Base-by-base conservation (phyloP, 2,329 filamentous ascomycete species). In the Cryphonectria nitschkei region DNA sequence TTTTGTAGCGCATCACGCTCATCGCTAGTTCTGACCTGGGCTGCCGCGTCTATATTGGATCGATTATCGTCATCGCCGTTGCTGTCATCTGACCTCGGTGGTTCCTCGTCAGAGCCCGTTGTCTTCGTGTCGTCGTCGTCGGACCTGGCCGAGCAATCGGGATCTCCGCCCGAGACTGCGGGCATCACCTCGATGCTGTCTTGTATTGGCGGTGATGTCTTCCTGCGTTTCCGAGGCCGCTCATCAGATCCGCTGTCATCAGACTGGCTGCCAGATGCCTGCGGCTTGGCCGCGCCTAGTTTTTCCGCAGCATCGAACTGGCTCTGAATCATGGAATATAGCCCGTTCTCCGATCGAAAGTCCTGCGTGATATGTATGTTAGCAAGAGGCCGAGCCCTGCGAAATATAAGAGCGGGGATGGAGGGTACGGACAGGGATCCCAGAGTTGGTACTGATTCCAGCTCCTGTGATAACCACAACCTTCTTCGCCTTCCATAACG, bases 401-500 rank as follows among this genome's bases (percentile, higher is more conserved):
- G n/a, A 8, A 54, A 39, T 39, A 11, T 7, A 46, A 26, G 34
- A 50, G 46, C 34, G 1, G 26, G n/a, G 11, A 56, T 14, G 9
- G 37, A 11, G 13, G 58, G 16, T 11, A 78, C 86, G 76, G 83
- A 93, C 91, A 66, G 91, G 91, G 77, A 93, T 93, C 69, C 91
- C 91, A 73, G 90, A 92, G 78, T 92, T 93, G 66, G 91, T 93
- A 77, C 90, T 92, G 77, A 93, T 93, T 67, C 91, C 91, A 65
- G 91, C 91, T 65, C 91, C 91, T 0, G 91, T 93, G 43, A 93
- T 84, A 29, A 93, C 88, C 11, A 93, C 85, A n/a, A 92, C 85
- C 78, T 92, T 93, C 73, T 86, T 87, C 14, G 91, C 87, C 77
- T 89, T 90, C 73, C 86, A 85, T 61, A 93, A 81, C 3, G 84